Evolutionary conservation across 148 eudicot genomes (phyloP), one percentile per base, ranked within the genome.

Genomic region (Salicornia ramosissima): DNA sequence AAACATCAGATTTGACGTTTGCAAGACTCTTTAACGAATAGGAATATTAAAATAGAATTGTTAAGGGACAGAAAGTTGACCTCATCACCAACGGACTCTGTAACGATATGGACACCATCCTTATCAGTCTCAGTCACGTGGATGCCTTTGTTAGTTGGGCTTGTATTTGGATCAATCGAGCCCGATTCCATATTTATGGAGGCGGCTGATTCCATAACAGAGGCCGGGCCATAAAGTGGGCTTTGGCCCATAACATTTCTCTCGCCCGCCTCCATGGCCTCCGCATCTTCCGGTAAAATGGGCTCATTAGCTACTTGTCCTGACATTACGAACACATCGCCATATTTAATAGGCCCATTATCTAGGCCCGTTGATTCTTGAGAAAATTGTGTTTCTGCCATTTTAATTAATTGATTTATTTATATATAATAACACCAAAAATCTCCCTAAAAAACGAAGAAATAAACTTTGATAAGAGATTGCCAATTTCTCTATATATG

Each of bases 251-350:
- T 30, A 19, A 70, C 60, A 0, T 10, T 25, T 40, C 45, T 63
- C 64, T 75, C 79, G 1, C 69, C 79, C 1, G 74, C 56, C 56
- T 63, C 42, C 79, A 75, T 69, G 30, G 69, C 69, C 31, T 70
- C 74, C 21, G 79, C 79, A 19, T 69, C 79, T 43, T 70, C 56
- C 0, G 64, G 74, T 33, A 65, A 64, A 19, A 75, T 64, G 58
- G 71, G 71, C 58, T 71, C 47, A 26, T 65, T 25, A 4, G 79
- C 75, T 2, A 71, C 59, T 67, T 76, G 66, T 26, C 71, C 75
- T 13, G 71, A 52, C n/a, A 76, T 71, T 4, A 24, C 12, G 49
- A 76, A 76, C 47, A 76, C 65, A 29, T 76, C 79, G 7, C 79
- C 79, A 19, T 75, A 75, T 10, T 75, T 69, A 15, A 71, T 76